A percentile compares a stretch with the other conserved stretches of the same genome.
Evolutionary conservation across 495 filamentous ascomycete genomes (phyloP).

Genomic region (Hypoxylon subgilvum): DNA sequence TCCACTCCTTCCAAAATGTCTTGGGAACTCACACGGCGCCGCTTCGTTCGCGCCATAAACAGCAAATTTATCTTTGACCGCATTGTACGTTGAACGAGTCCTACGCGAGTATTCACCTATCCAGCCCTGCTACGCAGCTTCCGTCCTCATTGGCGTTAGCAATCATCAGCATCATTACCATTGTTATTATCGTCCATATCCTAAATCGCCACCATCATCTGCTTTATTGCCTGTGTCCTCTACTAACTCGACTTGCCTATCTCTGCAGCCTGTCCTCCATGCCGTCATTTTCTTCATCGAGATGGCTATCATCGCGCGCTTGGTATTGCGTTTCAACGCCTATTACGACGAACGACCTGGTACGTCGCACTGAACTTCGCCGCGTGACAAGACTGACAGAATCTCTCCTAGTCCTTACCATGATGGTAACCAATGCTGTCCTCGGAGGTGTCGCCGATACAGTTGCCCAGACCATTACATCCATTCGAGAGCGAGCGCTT

Average conservation of each 20-base stretch:
- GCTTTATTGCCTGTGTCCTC: neutral
- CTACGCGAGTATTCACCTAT: neutral
- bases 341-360: slow-evolving; percentile 89
- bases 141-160: slow-evolving; percentile 25
- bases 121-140: slow-evolving; percentile 25
- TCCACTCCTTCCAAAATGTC: slow-evolving; percentile 48
- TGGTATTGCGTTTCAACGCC: slow-evolving; percentile 85
- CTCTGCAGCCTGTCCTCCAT: slow-evolving; percentile 80
- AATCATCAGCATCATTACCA: slow-evolving; percentile 28
- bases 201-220: slow-evolving; percentile 8
- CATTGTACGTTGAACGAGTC: slow-evolving; percentile 65
- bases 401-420: slow-evolving; percentile 74
- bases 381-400: slow-evolving; percentile 11
- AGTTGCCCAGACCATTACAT: slow-evolving; percentile 89
- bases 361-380: slow-evolving; percentile 46
- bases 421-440: slow-evolving; percentile 97
- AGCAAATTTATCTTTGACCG: slow-evolving; percentile 79
- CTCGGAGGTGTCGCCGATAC: slow-evolving; percentile 94
- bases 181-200: slow-evolving; percentile 16
- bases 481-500: slow-evolving; percentile 70
- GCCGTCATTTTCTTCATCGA: slow-evolving; percentile 84
- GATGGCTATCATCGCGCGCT: slow-evolving; percentile 80
- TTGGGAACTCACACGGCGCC: slow-evolving; percentile 64
- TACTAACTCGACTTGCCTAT: slow-evolving; percentile 35
- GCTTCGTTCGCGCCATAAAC: slow-evolving; percentile 71